Evolutionary conservation across 371 early-diverging fungal species (phyloP).

Genomic region (Rhizopus microsporus): DNA sequence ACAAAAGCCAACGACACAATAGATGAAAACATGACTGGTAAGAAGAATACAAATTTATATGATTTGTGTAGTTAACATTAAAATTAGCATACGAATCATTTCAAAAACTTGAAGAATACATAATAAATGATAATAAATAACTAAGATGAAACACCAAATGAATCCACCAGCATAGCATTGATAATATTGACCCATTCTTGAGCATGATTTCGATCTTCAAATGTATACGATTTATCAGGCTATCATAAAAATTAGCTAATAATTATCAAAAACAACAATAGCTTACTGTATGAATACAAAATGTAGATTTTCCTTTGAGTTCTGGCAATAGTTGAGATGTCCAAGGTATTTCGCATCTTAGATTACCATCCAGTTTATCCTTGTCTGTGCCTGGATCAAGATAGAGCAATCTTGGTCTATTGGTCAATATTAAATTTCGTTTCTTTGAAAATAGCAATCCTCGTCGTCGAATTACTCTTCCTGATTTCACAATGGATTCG

Average conservation of each 20-base stretch:
- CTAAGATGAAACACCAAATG: conserved; percentile 46
- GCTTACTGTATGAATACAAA: conserved; percentile 65
- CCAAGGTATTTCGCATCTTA: conserved; percentile 63
- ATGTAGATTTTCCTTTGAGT: conserved; percentile 58
- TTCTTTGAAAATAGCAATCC: conserved; percentile 61
- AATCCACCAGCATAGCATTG: conserved; percentile 51
- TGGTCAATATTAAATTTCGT: conserved; percentile 67
- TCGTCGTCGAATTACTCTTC: conserved; percentile 56
- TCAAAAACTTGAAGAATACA: background rate
- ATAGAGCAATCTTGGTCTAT: conserved; percentile 69
- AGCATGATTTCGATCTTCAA: conserved; percentile 59
- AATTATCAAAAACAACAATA: background rate
- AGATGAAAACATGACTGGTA: too few relatives aligned
- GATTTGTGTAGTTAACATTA: too few relatives aligned
- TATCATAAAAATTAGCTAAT: conserved; percentile 8
- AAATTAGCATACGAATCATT: background rate
- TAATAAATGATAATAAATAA: background rate
- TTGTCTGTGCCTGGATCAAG: conserved; percentile 59
- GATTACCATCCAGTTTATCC: conserved; percentile 35
- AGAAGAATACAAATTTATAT: too few relatives aligned
- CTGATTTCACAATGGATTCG: conserved; percentile 65
- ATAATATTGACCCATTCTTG: conserved; percentile 59
- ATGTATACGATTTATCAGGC: conserved; percentile 59
- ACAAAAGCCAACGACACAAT: too few relatives aligned
- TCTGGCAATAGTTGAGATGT: conserved; percentile 51